phyloP scores from a whole-genome alignment of 2,329 filamentous ascomycete species.

The Westerdykella sp. region DNA sequence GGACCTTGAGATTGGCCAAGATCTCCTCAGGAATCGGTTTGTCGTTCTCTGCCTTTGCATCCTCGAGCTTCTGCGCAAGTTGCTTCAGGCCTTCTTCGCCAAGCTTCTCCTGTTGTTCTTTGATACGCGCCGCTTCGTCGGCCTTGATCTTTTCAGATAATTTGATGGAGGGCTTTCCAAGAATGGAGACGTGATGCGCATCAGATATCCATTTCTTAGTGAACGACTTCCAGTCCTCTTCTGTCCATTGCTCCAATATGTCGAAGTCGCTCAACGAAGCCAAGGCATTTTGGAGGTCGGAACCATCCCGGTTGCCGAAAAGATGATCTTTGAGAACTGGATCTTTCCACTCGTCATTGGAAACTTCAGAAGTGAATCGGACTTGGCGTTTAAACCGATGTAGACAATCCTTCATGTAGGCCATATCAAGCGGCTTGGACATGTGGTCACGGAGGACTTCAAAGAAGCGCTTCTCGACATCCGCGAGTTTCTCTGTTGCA shows the following conservation, averaged over 20 bases:
- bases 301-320: slow-evolving; percentile 80
- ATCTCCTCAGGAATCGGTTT: slow-evolving; percentile 74
- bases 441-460: slow-evolving; percentile 76
- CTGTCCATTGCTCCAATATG: slow-evolving; percentile 68
- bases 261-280: slow-evolving; percentile 52
- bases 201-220: slow-evolving; percentile 79
- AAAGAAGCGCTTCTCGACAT: slow-evolving; percentile 80
- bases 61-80: slow-evolving; percentile 68
- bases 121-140: slow-evolving; percentile 72
- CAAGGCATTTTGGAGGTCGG: slow-evolving; percentile 37
- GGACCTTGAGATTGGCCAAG: slow-evolving; percentile 76
- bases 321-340: slow-evolving; percentile 89
- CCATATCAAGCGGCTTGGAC: slow-evolving; percentile 76
- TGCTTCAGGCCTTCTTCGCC: slow-evolving; percentile 75
- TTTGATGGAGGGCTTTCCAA: slow-evolving; percentile 77
- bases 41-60: slow-evolving; percentile 84
- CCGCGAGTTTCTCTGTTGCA: slow-evolving; percentile 73
- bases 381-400: slow-evolving; percentile 72
- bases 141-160: slow-evolving; percentile 75
- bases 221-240: slow-evolving; percentile 76
- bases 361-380: slow-evolving; percentile 77
- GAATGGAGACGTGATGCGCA: slow-evolving; percentile 77
- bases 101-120: slow-evolving; percentile 69
- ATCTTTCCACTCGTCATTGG: slow-evolving; percentile 72
- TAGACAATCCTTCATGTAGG: slow-evolving; percentile 83